Conservation (phyloP, 345 rosid genomes). For the Populus euphratica region DNA sequence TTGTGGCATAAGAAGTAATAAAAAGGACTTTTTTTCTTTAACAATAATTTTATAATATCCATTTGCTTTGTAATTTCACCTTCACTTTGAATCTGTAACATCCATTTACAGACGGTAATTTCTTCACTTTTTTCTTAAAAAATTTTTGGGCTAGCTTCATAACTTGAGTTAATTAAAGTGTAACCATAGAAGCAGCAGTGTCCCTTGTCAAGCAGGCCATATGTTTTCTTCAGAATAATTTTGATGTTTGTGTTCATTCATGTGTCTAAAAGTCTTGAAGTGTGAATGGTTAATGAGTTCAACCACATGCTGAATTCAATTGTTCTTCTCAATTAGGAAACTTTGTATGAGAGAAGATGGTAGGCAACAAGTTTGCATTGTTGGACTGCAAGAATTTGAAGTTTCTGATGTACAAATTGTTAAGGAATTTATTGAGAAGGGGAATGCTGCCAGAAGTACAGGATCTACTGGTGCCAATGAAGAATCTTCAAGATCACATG, state of each 20-base stretch:
- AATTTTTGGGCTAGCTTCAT: not conserved
- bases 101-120: too few relatives aligned
- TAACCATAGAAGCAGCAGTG: not conserved
- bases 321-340: slow-evolving; percentile 49
- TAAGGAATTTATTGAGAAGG: slow-evolving; percentile 88
- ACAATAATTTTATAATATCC: not conserved
- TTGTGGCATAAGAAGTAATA: not conserved
- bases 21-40: not conserved
- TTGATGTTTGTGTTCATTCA: not conserved
- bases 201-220: not conserved
- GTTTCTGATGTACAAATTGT: slow-evolving; percentile 93
- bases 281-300: slow-evolving; percentile 7
- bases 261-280: not conserved
- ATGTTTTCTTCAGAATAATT: not conserved
- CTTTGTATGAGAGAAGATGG: slow-evolving; percentile 99
- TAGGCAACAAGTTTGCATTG: slow-evolving; percentile 95
- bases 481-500: slow-evolving; percentile 99
- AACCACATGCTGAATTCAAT: slow-evolving; percentile 10
- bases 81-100: too few relatives aligned
- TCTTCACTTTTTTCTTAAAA: not conserved
- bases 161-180: not conserved
- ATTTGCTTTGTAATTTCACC: not conserved
- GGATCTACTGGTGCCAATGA: slow-evolving; percentile 99
- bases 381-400: slow-evolving; percentile 95
- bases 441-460: slow-evolving; percentile 90